Evolutionary conservation across 352 stramenopile species (phyloP).

Genomic region (Thraustochytrium striatum): DNA sequence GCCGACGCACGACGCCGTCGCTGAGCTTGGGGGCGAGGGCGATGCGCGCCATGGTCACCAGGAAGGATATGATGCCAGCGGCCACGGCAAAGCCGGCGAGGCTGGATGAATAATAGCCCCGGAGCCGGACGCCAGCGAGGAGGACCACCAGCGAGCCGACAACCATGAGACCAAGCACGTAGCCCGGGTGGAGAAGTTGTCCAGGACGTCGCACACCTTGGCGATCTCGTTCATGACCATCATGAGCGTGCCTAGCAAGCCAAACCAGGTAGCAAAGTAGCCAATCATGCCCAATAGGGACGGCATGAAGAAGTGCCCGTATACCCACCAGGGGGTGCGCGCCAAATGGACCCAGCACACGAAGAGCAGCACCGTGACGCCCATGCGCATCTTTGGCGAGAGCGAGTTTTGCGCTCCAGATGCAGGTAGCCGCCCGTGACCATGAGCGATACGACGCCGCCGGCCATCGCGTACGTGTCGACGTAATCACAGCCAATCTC

Average conservation of each 20-base stretch:
- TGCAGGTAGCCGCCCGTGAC: constrained; percentile 18
- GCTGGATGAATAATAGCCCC: background rate
- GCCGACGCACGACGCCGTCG: constrained; percentile 13
- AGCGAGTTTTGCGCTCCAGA: constrained; percentile 28
- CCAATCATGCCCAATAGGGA: no score
- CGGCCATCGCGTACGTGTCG: constrained; percentile 24
- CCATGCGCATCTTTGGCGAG: background rate
- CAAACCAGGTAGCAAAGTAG: constrained; percentile 46
- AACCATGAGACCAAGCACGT: constrained; percentile 4
- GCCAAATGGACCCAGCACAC: constrained; percentile 36
- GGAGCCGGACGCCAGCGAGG: background rate
- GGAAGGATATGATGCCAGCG: constrained; percentile 22
- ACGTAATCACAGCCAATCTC: constrained; percentile 22
- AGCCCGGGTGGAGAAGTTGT: constrained; percentile 22
- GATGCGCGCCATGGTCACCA: background rate
- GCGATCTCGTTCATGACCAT: constrained; percentile 16
- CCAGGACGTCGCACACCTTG: constrained; percentile 1
- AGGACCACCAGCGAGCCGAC: constrained; percentile 7
- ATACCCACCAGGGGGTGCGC: constrained; percentile 23
- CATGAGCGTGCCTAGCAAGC: constrained; percentile 22
- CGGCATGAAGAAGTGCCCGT: constrained; percentile 35
- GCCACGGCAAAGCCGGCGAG: constrained; percentile 14
- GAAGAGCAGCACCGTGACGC: constrained; percentile 42
- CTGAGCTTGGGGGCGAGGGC: constrained; percentile 9
- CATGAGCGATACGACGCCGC: constrained; percentile 45